Evolutionary conservation across 768 basidiomycete genomes (phyloP), one percentile per base, ranked within the genome.

Genomic region (Termitomyces sp.): DNA sequence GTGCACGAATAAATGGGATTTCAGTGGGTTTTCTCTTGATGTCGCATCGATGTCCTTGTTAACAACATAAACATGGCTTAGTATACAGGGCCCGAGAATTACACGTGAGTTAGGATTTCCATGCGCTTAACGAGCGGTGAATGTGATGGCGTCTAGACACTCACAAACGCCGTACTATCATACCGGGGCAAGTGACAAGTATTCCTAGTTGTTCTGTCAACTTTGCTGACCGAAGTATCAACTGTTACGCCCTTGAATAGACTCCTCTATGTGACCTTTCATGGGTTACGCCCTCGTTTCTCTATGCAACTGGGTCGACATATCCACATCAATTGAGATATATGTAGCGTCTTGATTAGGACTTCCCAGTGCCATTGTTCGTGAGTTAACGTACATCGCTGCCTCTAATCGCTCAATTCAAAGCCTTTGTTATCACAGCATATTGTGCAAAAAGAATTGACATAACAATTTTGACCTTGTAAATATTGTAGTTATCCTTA

Each of bases 181-280:
- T 62, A 45, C 58, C 61, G 3, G 58, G 61, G 58, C 54, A 45
- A 56, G 49, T 45, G 20, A 10, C 1, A 4, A 24, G 33, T 9
- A 20, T 29, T 16, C 1, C 5, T 9, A 41, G 16, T 15, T 8
- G 1, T 28, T 37, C 3, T 24, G 36, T 24, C 7, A 51, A 26
- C 12, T 20, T 48, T 41, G 18, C 13, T 29, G 37, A 41, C 15
- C 3, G 12, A 13, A 33, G 28, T 42, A 0, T 37, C n/a, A 8
- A 9, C 49, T 20, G 20, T 22, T 12, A 39, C 28, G 15, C 13
- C 15, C 26, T 39, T n/a, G 33, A 22, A 16, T 16, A 62, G 58
- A 7, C 55, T 62, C 45, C 58, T 62, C 9, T 62, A 62, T 34
- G 60, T 61, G 29, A 61, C 60, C 28, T 55, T 59, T 26, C 49